phyloP scores from a whole-genome alignment of 352 stramenopile genomes.

The Phytophthora colocasiae region DNA sequence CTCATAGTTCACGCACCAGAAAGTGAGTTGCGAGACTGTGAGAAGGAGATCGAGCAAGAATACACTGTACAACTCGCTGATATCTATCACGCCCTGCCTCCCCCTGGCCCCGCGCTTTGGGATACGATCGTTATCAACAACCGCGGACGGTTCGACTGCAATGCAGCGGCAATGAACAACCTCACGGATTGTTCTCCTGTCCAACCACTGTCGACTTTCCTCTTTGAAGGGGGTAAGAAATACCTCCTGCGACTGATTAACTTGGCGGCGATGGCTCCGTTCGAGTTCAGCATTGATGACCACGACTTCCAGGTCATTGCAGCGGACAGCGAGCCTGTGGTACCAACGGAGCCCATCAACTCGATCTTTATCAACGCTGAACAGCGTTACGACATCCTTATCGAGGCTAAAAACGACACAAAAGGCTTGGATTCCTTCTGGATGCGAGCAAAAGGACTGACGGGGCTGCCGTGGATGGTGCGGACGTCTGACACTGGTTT shows the following conservation, averaged over 20 bases:
- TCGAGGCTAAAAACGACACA: conserved; percentile 28
- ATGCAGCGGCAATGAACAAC: conserved; percentile 13
- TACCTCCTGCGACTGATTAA: conserved; percentile 44
- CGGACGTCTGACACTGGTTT: conserved; percentile 8
- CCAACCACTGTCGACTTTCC: conserved; percentile 28
- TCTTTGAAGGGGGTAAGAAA: conserved; percentile 26
- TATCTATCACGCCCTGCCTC: conserved; percentile 31
- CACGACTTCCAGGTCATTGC: conserved; percentile 44
- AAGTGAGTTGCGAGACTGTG: conserved; percentile 12
- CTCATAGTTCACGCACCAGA: conserved; percentile 36
- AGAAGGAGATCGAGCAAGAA: conserved; percentile 34
- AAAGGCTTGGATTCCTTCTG: conserved; percentile 28
- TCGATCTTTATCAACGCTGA: conserved; percentile 38
- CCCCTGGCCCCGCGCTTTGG: conserved; percentile 21
- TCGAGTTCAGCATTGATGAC: conserved; percentile 46
- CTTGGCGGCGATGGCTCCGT: conserved; percentile 34
- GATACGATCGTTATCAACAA: conserved; percentile 43
- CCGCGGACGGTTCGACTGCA: conserved; percentile 44
- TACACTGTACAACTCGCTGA: conserved; percentile 33
- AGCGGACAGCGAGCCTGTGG: conserved; percentile 31
- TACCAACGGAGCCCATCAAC: conserved; percentile 33
- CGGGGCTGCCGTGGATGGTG: conserved; percentile 26
- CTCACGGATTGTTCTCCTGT: conserved; percentile 16
- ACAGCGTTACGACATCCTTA: conserved; percentile 42
- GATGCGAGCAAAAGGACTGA: conserved; percentile 37